Base-by-base conservation (phyloP, 495 filamentous ascomycete species). In the Daldinia loculata region DNA sequence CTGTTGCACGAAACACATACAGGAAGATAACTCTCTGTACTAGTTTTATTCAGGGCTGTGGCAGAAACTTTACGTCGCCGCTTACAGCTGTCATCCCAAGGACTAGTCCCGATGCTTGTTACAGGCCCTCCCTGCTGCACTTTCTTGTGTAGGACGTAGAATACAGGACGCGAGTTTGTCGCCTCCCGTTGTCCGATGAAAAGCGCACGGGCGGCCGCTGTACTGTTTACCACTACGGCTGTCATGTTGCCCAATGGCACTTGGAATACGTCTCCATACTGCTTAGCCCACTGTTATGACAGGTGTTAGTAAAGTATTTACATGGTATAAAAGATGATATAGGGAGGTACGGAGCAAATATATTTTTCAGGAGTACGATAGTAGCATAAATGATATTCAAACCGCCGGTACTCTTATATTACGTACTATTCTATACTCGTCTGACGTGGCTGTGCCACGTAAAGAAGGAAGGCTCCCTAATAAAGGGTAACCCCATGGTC, bases 11-110 rank as follows among this genome's bases (percentile, higher is more conserved):
- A 15, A 6, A 24, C 6, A 52, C 70, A 24, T 52, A 72, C 70
- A 19, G 90, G 90, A 86, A 90, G 90, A 72, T 90, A 93, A 0
- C 85, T 87, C 60, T 90, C 87, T 1, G 88, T 86, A 0, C 90
- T 88, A 0, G 90, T 89, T 24, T 87, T 83, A 78, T 93, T 93
- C 19, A 93, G 79, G 0, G 90, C 90, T 0, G 89, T 91, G 3
- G 90, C 90, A 0, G 90, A 89, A 2, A 89, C 90, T 80, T 92
- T 92, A 56, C 90, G 83, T 5, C 90, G 85, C 1, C 84, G 83
- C 76, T 93, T 93, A 80, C 89, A 91, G 29, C 86, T 89, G 53
- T 91, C 90, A 71, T 91, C 88, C 89, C 89, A 93, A 0, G 90
- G 90, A 1, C 89, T 91, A 0, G 90, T 92, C 2, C 90, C 90